Conservation (phyloP, 768 basidiomycete species). For the Boletus sensibilis region DNA sequence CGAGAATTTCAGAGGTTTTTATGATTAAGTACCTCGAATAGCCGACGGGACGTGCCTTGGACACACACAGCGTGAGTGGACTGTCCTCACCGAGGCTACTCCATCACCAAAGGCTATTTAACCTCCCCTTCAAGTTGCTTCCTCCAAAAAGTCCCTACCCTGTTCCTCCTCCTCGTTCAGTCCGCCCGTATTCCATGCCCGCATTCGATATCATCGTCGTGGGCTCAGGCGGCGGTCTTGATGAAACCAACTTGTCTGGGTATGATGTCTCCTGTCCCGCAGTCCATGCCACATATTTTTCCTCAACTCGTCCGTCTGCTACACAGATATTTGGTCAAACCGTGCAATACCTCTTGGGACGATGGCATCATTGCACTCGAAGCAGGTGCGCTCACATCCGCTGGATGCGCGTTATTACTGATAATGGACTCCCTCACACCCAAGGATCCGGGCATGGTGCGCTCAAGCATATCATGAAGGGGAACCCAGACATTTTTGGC, state of each 20-base stretch:
- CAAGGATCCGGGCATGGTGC: conserved; percentile 87
- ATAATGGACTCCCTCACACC: background rate
- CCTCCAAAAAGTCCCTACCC: background rate
- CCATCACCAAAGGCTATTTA: background rate
- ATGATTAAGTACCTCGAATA: conserved; percentile 6
- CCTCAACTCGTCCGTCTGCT: conserved; percentile 10
- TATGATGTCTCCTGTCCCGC: conserved; percentile 42
- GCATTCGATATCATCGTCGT: conserved; percentile 75
- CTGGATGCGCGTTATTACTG: background rate
- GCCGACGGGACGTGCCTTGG: conserved; percentile 24
- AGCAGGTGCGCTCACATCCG: conserved; percentile 56
- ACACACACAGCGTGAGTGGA: background rate
- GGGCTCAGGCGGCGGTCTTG: conserved; percentile 85
- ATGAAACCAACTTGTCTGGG: conserved; percentile 88
- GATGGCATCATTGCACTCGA: conserved; percentile 84
- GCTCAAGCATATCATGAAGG: conserved; percentile 56
- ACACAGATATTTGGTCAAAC: conserved; percentile 84
- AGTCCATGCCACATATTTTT: background rate
- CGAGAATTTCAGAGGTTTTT: background rate
- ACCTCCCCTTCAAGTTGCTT: background rate
- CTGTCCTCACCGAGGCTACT: background rate
- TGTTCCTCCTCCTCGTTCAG: background rate
- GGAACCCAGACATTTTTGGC: conserved; percentile 56
- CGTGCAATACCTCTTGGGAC: conserved; percentile 61
- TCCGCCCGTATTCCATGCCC: conserved; percentile 35